phyloP scores from a whole-genome alignment of 129 eudicot species.

The Arctium lappa region DNA sequence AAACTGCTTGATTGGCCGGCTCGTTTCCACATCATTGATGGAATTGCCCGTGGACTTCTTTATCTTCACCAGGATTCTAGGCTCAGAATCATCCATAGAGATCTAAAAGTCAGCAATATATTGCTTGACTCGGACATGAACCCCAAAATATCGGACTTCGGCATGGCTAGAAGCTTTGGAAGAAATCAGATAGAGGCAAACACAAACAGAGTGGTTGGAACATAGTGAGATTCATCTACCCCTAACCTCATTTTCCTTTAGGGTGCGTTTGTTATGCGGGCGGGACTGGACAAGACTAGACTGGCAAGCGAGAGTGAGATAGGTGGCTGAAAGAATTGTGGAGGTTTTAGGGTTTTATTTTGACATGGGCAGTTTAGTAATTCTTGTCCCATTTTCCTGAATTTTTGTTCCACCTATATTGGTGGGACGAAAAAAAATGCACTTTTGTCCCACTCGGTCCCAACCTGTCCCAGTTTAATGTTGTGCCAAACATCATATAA shows the following conservation, averaged over 20 bases:
- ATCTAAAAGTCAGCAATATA: slow-evolving; percentile 42
- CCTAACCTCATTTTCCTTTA: neutral
- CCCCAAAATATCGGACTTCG: slow-evolving; percentile 47
- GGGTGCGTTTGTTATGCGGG: neutral
- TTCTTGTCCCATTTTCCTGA: neutral
- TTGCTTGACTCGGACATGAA: slow-evolving; percentile 29
- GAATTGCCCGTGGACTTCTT: slow-evolving; percentile 36
- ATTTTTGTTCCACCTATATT: neutral
- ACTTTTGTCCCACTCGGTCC: too few species aligned
- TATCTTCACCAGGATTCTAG: slow-evolving; percentile 40
- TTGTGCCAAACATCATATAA: too few species aligned
- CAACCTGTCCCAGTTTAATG: too few species aligned
- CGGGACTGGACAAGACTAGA: too few species aligned
- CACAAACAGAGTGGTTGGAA: slow-evolving; percentile 32
- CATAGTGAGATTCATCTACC: slow-evolving; percentile 19
- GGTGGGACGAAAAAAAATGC: too few species aligned
- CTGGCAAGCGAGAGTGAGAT: too few species aligned
- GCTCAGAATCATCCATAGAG: slow-evolving; percentile 38
- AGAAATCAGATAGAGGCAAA: slow-evolving; percentile 25
- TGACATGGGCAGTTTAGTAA: neutral
- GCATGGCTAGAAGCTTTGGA: slow-evolving; percentile 35
- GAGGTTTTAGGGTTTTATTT: neutral
- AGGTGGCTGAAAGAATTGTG: too few species aligned
- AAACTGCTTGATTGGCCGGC: slow-evolving; percentile 30
- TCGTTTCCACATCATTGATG: slow-evolving; percentile 23